Base-by-base conservation (phyloP, 345 rosid genomes). In the Sapria himalayana region DNA sequence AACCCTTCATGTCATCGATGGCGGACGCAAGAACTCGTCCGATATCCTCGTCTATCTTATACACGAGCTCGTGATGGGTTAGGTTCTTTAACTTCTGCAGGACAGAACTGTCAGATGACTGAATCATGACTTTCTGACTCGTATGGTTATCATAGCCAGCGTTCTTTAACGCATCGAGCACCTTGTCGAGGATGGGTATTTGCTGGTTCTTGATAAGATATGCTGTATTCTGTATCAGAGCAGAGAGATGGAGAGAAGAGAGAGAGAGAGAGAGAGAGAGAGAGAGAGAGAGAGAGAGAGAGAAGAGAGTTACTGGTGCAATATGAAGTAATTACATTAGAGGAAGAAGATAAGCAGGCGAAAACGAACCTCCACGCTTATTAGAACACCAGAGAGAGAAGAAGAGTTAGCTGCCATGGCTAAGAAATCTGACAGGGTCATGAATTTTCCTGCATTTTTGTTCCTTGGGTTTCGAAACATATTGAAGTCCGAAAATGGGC, bases 101-200 rank as follows among this genome's bases (percentile, higher is more conserved):
- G 43, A 82, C 84, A 4, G 94, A 67, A 60, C 91, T 89, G 50
- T 66, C 54, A 16, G 72, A 57, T 49, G 98, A 89, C 60, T 76
- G 85, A 50, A 82, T 71, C 91, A 82, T 76, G 31, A 86, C 82
- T 46, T 60, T 70, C 44, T 45, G 56, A 22, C 67, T 29, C 41
- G 60, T 67, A 25, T 25, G 56, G 8, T 61, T 68, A 41, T 17
- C 63, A 54, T 68, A 79, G 40, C 94, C 86, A 39, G 85, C 76
- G 44, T 58, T 47, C 46, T 48, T 61, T 59, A 89, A 68, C 44
- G 68, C 62, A 14, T 36, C 43, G 5, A 79, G 72, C 33, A 89
- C 85, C 1, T 61, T 62, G 44, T 71, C 67, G 33, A 60, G 67
- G 41, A 79, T 59, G 9, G 61, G 50, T n/a, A 78, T 37, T 22